These are phyloP conservation scores for Termitomyces sp. DNA, from an alignment of 768 basidiomycete genomes.

Conservation along the genomic window DNA sequence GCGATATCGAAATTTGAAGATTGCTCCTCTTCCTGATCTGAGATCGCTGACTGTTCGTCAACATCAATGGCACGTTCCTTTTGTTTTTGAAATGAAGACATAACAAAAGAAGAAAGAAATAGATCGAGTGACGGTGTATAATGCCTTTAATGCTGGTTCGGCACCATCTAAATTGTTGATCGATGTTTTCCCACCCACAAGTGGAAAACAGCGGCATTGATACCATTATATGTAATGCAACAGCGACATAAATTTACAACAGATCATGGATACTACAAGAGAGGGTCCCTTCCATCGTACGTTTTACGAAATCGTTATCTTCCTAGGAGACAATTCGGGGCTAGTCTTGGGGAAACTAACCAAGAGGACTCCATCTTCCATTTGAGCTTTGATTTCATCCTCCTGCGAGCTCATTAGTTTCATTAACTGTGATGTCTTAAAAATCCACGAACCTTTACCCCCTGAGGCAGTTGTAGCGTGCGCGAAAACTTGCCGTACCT, in stretches of 20 bases:
- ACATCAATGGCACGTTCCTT: conserved; percentile 36
- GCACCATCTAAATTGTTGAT: neutral
- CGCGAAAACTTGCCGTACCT: conserved; percentile 43
- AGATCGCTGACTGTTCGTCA: conserved; percentile 29
- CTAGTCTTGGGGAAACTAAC: conserved; percentile 42
- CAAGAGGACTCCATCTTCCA: conserved; percentile 41
- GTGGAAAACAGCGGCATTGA: too few species aligned
- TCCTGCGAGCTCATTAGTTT: conserved; percentile 18
- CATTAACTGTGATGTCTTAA: neutral
- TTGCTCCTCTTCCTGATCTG: conserved; percentile 24
- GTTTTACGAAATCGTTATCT: conserved; percentile 26
- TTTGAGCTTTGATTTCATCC: conserved; percentile 40
- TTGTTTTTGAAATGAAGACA: conserved; percentile 34
- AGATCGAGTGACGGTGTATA: neutral
- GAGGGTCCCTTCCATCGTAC: neutral
- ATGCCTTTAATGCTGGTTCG: neutral
- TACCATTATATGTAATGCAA: neutral
- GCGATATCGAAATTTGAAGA: conserved; percentile 21
- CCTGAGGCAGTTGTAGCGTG: conserved; percentile 39
- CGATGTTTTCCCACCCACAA: neutral
- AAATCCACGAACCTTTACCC: conserved; percentile 20
- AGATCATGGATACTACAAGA: neutral
- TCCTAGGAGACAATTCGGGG: conserved; percentile 37
- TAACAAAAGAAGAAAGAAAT: conserved; percentile 2
- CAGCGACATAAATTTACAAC: too few species aligned